These are phyloP conservation scores for Magnolia changhungtana DNA, from an alignment of 164 flowering plant genomes.

Conservation along the genomic window DNA sequence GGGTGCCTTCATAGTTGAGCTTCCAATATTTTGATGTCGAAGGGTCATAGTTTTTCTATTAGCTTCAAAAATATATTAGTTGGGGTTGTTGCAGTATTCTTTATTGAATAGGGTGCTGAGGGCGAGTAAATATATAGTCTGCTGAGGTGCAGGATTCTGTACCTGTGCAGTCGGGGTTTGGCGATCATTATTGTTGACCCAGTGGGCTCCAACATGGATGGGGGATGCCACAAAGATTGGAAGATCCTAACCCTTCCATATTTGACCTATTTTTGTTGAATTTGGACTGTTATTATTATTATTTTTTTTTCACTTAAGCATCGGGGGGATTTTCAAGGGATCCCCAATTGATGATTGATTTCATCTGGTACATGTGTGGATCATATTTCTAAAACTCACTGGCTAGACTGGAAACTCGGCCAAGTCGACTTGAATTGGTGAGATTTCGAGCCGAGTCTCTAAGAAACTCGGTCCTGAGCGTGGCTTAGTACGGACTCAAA, in stretches of 20 bases:
- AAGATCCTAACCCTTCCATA: too few relatives aligned
- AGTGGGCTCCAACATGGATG: neutral
- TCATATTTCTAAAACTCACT: too few relatives aligned
- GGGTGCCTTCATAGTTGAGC: neutral
- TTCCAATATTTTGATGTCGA: neutral
- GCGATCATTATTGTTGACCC: neutral
- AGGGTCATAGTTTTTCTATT: neutral
- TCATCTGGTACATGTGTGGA: too few relatives aligned
- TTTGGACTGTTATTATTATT: neutral
- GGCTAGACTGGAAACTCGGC: too few relatives aligned
- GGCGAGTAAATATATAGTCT: neutral
- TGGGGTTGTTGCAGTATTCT: neutral
- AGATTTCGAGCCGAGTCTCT: too few relatives aligned
- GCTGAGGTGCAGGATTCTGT: neutral
- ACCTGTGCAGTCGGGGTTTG: neutral
- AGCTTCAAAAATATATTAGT: neutral
- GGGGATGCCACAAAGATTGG: too few relatives aligned
- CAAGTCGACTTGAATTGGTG: too few relatives aligned
- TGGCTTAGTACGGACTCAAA: too few relatives aligned
- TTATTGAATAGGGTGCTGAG: neutral
- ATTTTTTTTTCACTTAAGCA: too few relatives aligned
- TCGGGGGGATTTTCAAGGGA: too few relatives aligned
- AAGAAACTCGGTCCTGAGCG: too few relatives aligned
- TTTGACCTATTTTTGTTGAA: neutral
- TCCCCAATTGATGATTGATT: too few relatives aligned